Conservation (phyloP, 2,329 filamentous ascomycete genomes). For the Camillea tinctor region DNA sequence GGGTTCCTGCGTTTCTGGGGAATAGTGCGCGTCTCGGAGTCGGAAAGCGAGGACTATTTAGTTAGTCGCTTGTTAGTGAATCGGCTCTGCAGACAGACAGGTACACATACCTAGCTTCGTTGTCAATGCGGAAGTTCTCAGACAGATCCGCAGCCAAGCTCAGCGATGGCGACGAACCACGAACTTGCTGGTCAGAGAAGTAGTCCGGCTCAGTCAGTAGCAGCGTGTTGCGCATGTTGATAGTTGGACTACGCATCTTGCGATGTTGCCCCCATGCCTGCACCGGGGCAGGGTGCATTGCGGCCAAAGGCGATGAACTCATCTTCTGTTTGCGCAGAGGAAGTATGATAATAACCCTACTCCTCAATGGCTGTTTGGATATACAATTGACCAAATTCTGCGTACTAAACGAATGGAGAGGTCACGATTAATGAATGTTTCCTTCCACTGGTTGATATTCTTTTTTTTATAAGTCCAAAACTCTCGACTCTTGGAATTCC, state of each 20-base stretch:
- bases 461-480: conserved; percentile 9
- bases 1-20: conserved; percentile 45
- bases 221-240: conserved; percentile 78
- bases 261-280: conserved; percentile 58
- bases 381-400: conserved; percentile 21
- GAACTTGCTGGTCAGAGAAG: conserved; percentile 74
- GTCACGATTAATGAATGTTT: conserved; percentile 30
- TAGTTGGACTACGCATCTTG: conserved; percentile 56
- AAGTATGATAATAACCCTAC: conserved; percentile 30
- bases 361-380: conserved; percentile 27
- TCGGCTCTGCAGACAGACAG: conserved; percentile 19
- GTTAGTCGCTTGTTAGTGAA: conserved; percentile 18
- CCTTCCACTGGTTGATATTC: conserved; percentile 17
- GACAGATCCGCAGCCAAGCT: conserved; percentile 92
- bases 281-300: conserved; percentile 76
- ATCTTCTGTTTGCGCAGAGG: conserved; percentile 53
- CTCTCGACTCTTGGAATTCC: conserved; percentile 12
- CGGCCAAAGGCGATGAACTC: conserved; percentile 94
- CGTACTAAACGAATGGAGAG: conserved; percentile 24
- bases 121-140: conserved; percentile 95
- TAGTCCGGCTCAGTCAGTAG: conserved; percentile 66
- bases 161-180: conserved; percentile 85
- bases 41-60: conserved; percentile 70
- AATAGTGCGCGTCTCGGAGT: conserved; percentile 85
- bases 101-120: conserved; percentile 67